These are phyloP conservation scores for Podospora comata DNA, from an alignment of 495 filamentous ascomycete species.

Conservation along the genomic window DNA sequence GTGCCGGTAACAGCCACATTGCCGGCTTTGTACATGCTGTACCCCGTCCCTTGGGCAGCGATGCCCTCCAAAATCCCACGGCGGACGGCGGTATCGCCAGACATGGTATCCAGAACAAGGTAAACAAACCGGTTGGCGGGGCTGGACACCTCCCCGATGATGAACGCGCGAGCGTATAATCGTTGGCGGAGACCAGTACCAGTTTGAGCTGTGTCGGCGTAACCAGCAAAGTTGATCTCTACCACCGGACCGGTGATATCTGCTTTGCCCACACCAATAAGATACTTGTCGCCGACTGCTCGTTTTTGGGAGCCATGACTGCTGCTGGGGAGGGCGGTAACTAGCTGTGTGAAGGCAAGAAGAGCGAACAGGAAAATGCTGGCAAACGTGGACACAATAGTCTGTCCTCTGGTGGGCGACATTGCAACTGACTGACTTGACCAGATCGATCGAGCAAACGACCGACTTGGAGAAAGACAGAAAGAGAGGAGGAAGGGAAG, in stretches of 20 bases:
- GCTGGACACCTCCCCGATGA: conserved; percentile 69
- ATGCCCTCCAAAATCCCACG: conserved; percentile 79
- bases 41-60: conserved; percentile 50
- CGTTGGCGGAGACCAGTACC: conserved; percentile 82
- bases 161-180: conserved; percentile 85
- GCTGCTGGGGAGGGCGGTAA: conserved; percentile 3
- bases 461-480: background rate
- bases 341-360: conserved; percentile 20
- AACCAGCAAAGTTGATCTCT: conserved; percentile 59
- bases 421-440: background rate
- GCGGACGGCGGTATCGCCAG: conserved; percentile 85
- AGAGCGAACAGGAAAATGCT: conserved; percentile 5
- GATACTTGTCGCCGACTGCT: conserved; percentile 54
- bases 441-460: background rate
- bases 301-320: conserved; percentile 19
- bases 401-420: background rate
- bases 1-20: conserved; percentile 92
- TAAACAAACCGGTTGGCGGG: conserved; percentile 80
- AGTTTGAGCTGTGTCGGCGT: conserved; percentile 72
- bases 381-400: conserved; percentile 8
- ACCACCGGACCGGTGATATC: conserved; percentile 84
- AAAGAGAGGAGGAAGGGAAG: background rate
- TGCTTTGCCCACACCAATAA: conserved; percentile 86
- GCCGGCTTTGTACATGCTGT: conserved; percentile 61
- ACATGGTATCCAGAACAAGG: conserved; percentile 74